Evolutionary conservation across 352 stramenopile species (phyloP).

Genomic region (Pythium angustatum): DNA sequence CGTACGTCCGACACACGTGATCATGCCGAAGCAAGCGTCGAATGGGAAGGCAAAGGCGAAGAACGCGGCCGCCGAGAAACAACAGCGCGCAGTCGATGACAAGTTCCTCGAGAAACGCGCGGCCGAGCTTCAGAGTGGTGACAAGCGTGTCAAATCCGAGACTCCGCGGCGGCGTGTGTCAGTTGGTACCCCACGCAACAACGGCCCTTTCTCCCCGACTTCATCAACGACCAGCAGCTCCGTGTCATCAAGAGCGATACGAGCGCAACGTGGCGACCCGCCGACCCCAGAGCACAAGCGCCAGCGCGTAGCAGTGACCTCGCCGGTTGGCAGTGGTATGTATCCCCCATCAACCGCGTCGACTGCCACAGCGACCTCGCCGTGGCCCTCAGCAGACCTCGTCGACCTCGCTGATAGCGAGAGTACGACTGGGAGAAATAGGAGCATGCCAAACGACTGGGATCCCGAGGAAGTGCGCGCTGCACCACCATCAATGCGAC

Average conservation of each 20-base stretch:
- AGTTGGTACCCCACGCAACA: background rate
- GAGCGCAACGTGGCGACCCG: background rate
- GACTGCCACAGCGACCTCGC: background rate
- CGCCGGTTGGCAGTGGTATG: conserved; percentile 3
- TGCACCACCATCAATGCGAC: background rate
- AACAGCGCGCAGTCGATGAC: background rate
- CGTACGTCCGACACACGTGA: conserved; percentile 48
- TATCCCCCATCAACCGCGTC: conserved; percentile 15
- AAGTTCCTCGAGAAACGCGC: conserved; percentile 21
- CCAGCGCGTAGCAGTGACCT: background rate
- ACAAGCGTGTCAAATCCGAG: conserved; percentile 13
- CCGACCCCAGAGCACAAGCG: conserved; percentile 8
- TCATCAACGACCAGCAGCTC: conserved; percentile 20
- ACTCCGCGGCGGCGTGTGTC: conserved; percentile 8
- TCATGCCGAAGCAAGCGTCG: conserved; percentile 7
- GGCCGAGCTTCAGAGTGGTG: conserved; percentile 7
- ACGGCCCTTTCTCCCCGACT: conserved; percentile 18
- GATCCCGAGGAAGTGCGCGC: conserved; percentile 10
- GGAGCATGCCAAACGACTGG: conserved; percentile 56
- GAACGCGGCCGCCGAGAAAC: conserved; percentile 1
- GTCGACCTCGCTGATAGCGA: conserved; percentile 19
- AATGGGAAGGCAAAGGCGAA: conserved; percentile 17
- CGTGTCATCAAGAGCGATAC: conserved; percentile 2
- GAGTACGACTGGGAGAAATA: conserved; percentile 44
- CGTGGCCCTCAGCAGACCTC: conserved; percentile 1